Evolutionary conservation across 371 early-diverging fungal species (phyloP), one percentile per base, ranked within the genome.

Genomic region (Syncephalis plumigaleata): DNA sequence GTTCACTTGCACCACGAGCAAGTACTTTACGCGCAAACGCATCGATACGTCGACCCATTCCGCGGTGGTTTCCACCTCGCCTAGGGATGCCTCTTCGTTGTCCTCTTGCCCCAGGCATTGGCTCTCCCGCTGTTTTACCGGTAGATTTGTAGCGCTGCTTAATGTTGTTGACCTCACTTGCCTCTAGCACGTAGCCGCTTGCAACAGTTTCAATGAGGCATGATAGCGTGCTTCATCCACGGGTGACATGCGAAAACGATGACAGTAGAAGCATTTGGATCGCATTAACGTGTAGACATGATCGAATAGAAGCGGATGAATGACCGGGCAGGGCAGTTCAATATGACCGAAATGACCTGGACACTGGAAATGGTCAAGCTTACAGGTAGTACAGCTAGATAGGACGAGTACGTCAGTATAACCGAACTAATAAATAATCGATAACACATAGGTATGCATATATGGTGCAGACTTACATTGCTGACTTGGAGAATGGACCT

Each of bases 281-380:
- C 82, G 84, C 8, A 99, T 68, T 39, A 98, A 57, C 51, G 79
- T 80, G 60, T 79, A 83, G 63, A 95, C 63, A 23, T 85, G 75
- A 20, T 78, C 76, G 59, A 94, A 95, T 54, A 89, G 81, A 71
- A 98, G 67, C 26, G 98, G 89, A 65, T 98, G 93, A 67, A 93
- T 91, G 31, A 92, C 89, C 11, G 97, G 95, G 38, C 83, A 81
- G 9, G 91, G 82, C 13, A 99, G 76, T 58, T 98, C 97, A 48
- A 99, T 98, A 62, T 99, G 98, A 36, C 99, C 99, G 73, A 96
- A 98, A 56, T 99, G 98, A 24, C 99, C 99, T 15, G 93, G 91
- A 59, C 99, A 99, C 31, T 70, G 65, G 56, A 74, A 75, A 63
- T 80, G 70, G 45, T 75, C 76, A 52, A 90, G 73, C 5, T 73